Conservation (phyloP, 1,284 basidiomycete genomes). For the Apiotrichum domesticum region DNA sequence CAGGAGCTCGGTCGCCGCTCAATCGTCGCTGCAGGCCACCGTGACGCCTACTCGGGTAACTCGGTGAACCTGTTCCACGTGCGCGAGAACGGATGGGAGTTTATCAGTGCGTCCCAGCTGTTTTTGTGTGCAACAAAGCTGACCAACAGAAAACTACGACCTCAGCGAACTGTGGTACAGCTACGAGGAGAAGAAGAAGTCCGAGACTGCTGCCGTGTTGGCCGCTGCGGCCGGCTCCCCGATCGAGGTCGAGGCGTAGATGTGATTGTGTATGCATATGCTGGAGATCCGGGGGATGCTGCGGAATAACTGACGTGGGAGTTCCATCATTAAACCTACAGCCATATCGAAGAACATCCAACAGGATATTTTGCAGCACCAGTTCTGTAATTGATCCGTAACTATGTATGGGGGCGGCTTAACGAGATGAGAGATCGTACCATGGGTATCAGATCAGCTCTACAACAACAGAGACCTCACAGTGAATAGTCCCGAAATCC, state of each 20-base stretch:
- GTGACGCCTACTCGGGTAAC: conserved; percentile 97
- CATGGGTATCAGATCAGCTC: too few relatives aligned
- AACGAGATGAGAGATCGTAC: too few relatives aligned
- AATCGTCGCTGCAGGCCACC: conserved; percentile 95
- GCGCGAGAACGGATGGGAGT: conserved; percentile 87
- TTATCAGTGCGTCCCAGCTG: conserved; percentile 61
- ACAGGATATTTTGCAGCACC: too few relatives aligned
- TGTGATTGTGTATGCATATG: conserved; percentile 22
- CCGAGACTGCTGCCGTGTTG: conserved; percentile 21
- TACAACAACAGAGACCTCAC: too few relatives aligned
- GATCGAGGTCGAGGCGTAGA: conserved; percentile 35
- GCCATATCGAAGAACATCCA: too few relatives aligned
- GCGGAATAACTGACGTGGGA: too few relatives aligned
- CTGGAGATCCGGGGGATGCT: not conserved
- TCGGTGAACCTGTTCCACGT: conserved; percentile 95
- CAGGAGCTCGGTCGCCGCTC: conserved; percentile 89
- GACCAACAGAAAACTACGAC: conserved; percentile 44
- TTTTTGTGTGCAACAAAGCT: not conserved
- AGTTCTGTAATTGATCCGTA: too few relatives aligned
- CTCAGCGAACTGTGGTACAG: conserved; percentile 48
- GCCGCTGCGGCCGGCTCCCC: conserved; percentile 18
- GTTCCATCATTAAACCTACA: too few relatives aligned
- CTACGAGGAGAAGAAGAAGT: conserved; percentile 47
- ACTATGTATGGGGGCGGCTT: too few relatives aligned
- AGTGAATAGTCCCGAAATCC: too few relatives aligned